Percentiles rank a stretch among this genome's conserved stretches.
These are phyloP conservation scores for Globisporangium cederbergense DNA, from an alignment of 352 stramenopile genomes.

Conservation along the genomic window DNA sequence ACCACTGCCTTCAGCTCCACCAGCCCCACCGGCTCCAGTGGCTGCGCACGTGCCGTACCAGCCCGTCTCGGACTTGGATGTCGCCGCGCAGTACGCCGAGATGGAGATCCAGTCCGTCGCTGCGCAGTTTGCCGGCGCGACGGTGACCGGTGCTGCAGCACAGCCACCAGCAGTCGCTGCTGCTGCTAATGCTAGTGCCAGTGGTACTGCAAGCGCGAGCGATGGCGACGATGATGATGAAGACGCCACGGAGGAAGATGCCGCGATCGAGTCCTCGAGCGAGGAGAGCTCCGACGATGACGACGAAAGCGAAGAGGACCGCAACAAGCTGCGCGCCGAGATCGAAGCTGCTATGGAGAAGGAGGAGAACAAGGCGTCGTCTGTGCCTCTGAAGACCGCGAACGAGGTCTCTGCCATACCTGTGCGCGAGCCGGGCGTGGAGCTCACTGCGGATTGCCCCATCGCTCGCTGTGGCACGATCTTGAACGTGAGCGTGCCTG, in stretches of 20 bases:
- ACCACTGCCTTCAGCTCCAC: neutral
- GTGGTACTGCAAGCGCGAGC: neutral
- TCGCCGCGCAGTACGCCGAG: conserved; percentile 54
- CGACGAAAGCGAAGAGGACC: conserved; percentile 28
- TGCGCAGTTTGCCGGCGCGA: conserved; percentile 34
- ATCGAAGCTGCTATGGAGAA: conserved; percentile 80
- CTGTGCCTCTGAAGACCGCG: conserved; percentile 48
- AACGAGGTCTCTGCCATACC: conserved; percentile 55
- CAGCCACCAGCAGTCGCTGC: conserved; percentile 9
- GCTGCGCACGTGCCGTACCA: neutral
- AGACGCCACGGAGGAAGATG: conserved; percentile 18
- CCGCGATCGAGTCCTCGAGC: conserved; percentile 5
- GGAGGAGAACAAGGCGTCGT: conserved; percentile 44
- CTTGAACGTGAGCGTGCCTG: conserved; percentile 55
- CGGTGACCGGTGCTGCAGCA: conserved; percentile 13
- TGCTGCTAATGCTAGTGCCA: neutral
- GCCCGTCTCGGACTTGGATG: conserved; percentile 39
- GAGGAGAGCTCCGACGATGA: conserved; percentile 24
- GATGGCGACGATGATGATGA: conserved; percentile 18
- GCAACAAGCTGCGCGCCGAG: conserved; percentile 51
- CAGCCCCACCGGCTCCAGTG: neutral
- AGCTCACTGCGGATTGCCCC: conserved; percentile 67
- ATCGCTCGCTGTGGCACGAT: conserved; percentile 67
- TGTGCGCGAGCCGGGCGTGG: conserved; percentile 64
- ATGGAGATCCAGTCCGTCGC: conserved; percentile 45